phyloP scores from a whole-genome alignment of 805 yeast species.

The Candida hungchunana region DNA sequence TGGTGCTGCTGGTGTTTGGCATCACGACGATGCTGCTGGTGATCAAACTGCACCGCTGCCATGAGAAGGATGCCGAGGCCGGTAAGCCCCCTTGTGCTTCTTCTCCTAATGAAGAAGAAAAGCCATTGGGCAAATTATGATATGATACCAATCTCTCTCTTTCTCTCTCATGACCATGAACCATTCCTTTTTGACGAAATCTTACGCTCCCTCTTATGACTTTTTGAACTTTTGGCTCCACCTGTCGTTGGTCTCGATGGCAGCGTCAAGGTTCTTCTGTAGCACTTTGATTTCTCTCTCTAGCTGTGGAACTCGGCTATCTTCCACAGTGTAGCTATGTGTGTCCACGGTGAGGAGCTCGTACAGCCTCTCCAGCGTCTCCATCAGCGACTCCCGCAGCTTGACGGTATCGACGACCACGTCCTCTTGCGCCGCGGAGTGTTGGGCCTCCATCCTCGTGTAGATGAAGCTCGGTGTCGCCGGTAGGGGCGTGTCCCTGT shows the following conservation, averaged over 20 bases:
- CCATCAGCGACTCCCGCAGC: conserved; percentile 7
- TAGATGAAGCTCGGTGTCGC: conserved; percentile 19
- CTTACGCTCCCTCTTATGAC: no score
- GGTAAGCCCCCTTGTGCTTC: no score
- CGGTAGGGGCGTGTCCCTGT: conserved; percentile 6
- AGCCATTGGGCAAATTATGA: no score
- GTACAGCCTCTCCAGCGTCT: conserved; percentile 17
- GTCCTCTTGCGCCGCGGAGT: not conserved
- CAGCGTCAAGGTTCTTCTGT: conserved; percentile 16
- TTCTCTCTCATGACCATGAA: no score
- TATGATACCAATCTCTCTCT: no score
- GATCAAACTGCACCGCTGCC: conserved; percentile 19
- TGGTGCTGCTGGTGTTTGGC: conserved; percentile 14
- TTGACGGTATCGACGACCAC: conserved; percentile 9
- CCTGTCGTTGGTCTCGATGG: conserved; percentile 26
- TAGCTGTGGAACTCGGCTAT: conserved; percentile 7
- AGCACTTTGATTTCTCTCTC: conserved; percentile 15
- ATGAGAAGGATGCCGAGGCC: not conserved
- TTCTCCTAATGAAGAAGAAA: no score
- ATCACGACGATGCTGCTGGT: conserved; percentile 13
- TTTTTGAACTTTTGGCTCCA: conserved; percentile 22
- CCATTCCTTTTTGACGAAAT: no score
- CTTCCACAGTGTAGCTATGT: not conserved
- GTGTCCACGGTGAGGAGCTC: conserved; percentile 12
- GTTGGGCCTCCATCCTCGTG: conserved; percentile 4